Base-by-base conservation (phyloP, 768 basidiomycete species). In the Pholiota microspora region DNA sequence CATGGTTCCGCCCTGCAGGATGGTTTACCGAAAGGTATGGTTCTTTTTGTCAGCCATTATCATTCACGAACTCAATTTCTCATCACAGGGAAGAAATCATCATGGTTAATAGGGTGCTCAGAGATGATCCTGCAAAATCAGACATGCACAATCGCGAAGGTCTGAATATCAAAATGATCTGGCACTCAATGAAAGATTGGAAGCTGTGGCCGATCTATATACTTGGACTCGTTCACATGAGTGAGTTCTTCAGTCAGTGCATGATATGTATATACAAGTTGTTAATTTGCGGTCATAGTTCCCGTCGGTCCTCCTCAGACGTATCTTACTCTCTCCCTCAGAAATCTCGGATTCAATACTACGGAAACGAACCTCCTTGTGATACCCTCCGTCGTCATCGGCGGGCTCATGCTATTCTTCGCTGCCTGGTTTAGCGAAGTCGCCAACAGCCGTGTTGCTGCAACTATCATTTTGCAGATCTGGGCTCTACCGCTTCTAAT, bases 131-230 rank as follows among this genome's bases (percentile, higher is more conserved):
- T 4, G 69, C 81, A 8, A 86, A 86, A 63, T 81, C 77, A 15
- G 76, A 79, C 59, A 85, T 88, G 86, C 84, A 87, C 67, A 87
- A 88, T 59, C 78, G 85, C n/a, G 70, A 87, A 68, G 85, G 81
- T 10, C 70, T 88, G 2, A 69, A 72, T 3, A 42, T 73, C 10
- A 67, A 61, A 54, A 78, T 75, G 69, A 75, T 87, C 23, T 80
- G 71, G 65, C 57, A 70, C 18, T 76, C 81, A 15, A 51, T 85
- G 15, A 67, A 64, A 18, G 85, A 88, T 60, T 87, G 78, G 75
- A 70, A 76, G 42, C 64, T 87, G 62, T 86, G 86, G 85, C 85
- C 86, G 0, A 55, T 88, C 25, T 88, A 88, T 60, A 64, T 72
- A 24, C 71, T 85, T 16, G 80, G 81, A 2, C 64, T 82, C 23